Percentiles rank a stretch among this genome's conserved stretches.
Evolutionary conservation across 805 yeast species (phyloP).

Genomic region (Blastobotrys muscicola): DNA sequence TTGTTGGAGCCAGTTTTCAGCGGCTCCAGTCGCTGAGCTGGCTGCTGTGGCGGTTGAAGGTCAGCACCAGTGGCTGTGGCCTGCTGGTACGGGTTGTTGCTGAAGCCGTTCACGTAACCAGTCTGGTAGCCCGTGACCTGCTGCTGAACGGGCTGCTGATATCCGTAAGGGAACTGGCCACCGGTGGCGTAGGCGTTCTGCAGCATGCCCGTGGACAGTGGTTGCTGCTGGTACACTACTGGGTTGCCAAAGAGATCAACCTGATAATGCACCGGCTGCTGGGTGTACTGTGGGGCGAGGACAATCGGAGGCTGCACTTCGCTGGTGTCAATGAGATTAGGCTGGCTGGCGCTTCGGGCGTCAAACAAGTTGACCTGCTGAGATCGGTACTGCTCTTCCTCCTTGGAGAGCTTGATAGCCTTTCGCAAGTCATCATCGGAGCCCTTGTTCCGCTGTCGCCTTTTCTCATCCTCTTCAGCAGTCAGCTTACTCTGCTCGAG

Average conservation of each 20-base stretch:
- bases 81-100: slow-evolving; percentile 32
- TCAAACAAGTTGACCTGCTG: slow-evolving; percentile 13
- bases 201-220: slow-evolving; percentile 45
- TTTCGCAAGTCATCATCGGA: slow-evolving; percentile 56
- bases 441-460: slow-evolving; percentile 30
- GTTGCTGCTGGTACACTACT: slow-evolving; percentile 27
- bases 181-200: slow-evolving; percentile 35
- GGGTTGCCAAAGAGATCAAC: slow-evolving; percentile 66
- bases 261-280: slow-evolving; percentile 29
- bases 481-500: slow-evolving; percentile 70
- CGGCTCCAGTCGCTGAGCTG: slow-evolving; percentile 39
- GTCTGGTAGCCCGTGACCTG: slow-evolving; percentile 10
- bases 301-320: slow-evolving; percentile 33
- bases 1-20: slow-evolving; percentile 65
- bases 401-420: slow-evolving; percentile 63
- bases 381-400: slow-evolving; percentile 59
- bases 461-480: slow-evolving; percentile 72
- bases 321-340: slow-evolving; percentile 21
- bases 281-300: slow-evolving; percentile 10
- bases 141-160: slow-evolving; percentile 14
- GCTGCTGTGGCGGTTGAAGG: slow-evolving; percentile 11
- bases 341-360: slow-evolving; percentile 14
- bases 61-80: slow-evolving; percentile 15
- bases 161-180: slow-evolving; percentile 10
- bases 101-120: slow-evolving; percentile 28